Percentiles rank a stretch among this genome's conserved stretches.
phyloP scores from a whole-genome alignment of 805 yeast genomes.

The Cyberlindnera xishuangbannaensis region DNA sequence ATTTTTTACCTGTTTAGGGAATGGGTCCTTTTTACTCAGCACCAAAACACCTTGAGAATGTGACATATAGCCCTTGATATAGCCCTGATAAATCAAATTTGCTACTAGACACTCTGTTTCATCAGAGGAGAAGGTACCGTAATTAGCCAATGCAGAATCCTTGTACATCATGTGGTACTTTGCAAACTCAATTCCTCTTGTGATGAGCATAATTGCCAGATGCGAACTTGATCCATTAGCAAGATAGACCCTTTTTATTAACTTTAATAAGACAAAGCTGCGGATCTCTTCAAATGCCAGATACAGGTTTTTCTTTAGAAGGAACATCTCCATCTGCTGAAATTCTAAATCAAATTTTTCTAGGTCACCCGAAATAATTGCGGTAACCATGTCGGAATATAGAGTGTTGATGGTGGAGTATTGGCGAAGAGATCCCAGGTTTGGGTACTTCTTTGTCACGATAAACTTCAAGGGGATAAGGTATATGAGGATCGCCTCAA shows the following conservation, averaged over 20 bases:
- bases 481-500: constrained; percentile 42
- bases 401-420: constrained; percentile 42
- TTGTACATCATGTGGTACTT: constrained; percentile 17
- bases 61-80: constrained; percentile 75
- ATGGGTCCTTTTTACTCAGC: constrained; percentile 66
- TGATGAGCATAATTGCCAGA: constrained; percentile 35
- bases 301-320: constrained; percentile 57
- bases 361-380: constrained; percentile 49
- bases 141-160: constrained; percentile 1
- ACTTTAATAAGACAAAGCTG: constrained; percentile 42
- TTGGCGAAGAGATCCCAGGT: constrained; percentile 29
- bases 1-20: constrained; percentile 40
- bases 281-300: constrained; percentile 50
- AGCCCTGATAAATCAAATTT: constrained; percentile 51
- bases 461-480: constrained; percentile 60
- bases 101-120: constrained; percentile 69
- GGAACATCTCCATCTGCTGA: constrained; percentile 37
- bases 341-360: constrained; percentile 42
- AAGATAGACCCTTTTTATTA: constrained; percentile 36
- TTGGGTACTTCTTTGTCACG: constrained; percentile 43
- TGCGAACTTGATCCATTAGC: constrained; percentile 26
- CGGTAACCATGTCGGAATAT: constrained; percentile 25
- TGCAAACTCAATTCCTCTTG: constrained; percentile 37
- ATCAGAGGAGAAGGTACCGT: constrained; percentile 30
- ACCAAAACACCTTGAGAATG: constrained; percentile 72